Evolutionary conservation across 2,329 filamentous ascomycete genomes (phyloP), one percentile per base, ranked within the genome.

Genomic region (Periconia sp.): DNA sequence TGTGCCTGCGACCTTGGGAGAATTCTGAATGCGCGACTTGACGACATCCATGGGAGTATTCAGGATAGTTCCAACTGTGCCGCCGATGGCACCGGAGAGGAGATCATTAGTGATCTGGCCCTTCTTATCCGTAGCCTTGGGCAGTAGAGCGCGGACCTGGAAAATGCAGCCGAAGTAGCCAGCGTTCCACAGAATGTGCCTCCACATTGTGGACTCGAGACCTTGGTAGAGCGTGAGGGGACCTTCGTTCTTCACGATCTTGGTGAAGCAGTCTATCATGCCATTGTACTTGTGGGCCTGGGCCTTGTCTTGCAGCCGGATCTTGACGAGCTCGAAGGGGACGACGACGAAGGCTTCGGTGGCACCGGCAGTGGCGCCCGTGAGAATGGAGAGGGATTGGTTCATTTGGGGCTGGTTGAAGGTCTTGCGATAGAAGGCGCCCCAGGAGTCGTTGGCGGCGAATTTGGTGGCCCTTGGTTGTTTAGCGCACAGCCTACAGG

Each of bases 101-200:
- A 99, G 75, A 64, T 99, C 92, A 69, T 96, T 96, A 46, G 81
- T 74, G 73, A 95, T 88, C 75, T 96, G 86, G 39, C 82, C 79
- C 55, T 79, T 79, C 81, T 96, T 95, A 72, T 83, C 87, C 42
- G 87, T 83, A n/a, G 87, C 85, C 67, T 84, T 81, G 50, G 94
- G 94, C 33, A 99, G 75, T 56, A 96, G 78, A 48, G 84, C 82
- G 68, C 92, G 88, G 51, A 97, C 89, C 76, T 99, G 94, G 84
- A 95, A 96, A 71, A 99, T 99, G 74, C 91, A 95, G 65, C 94
- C 94, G 71, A 99, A 99, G 81, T 96, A 96, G 46, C 92, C 92
- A 11, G 88, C 84, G 74, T 96, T 96, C 92, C 92, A 96, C 48
- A 91, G 78, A 42, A 91, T 84, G 74, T 99, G 94, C 52, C 94